Evolutionary conservation across 371 early-diverging fungal species (phyloP).

Genomic region (Circinella minor): DNA sequence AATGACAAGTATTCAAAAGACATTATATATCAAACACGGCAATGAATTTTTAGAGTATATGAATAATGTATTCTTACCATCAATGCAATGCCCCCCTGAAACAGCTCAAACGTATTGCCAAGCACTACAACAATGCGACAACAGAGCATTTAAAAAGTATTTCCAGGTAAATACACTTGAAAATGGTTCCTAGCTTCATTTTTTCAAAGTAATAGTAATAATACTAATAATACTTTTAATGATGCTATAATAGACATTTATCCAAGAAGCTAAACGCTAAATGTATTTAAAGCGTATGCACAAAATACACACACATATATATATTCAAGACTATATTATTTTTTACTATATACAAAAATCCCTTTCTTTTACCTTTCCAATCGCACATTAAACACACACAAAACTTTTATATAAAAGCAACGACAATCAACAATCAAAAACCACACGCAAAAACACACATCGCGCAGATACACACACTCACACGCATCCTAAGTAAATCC

Average conservation of each 20-base stretch:
- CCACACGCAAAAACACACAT: background rate
- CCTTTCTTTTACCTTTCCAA: too few species aligned
- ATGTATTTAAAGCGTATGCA: background rate
- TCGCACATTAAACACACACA: background rate
- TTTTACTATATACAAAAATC: too few species aligned
- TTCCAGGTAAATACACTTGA: slow-evolving; percentile 63
- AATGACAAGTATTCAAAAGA: slow-evolving; percentile 78
- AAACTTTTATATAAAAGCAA: background rate
- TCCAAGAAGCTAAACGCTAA: slow-evolving; percentile 37
- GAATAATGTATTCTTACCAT: slow-evolving; percentile 65
- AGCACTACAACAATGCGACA: slow-evolving; percentile 71
- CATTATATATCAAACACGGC: slow-evolving; percentile 68
- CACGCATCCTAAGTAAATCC: background rate
- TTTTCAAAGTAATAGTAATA: too few species aligned
- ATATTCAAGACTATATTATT: background rate
- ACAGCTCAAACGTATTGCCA: slow-evolving; percentile 65
- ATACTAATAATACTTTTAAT: background rate
- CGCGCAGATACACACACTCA: background rate
- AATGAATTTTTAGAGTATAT: slow-evolving; percentile 69
- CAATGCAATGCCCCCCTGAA: slow-evolving; percentile 72
- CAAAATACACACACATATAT: background rate
- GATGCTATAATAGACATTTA: slow-evolving; percentile 40
- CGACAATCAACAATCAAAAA: background rate
- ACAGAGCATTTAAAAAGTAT: slow-evolving; percentile 70
- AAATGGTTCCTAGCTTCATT: background rate